These are phyloP conservation scores for Mortierella sp. DNA, from an alignment of 371 early-diverging fungal species.

Conservation along the genomic window DNA sequence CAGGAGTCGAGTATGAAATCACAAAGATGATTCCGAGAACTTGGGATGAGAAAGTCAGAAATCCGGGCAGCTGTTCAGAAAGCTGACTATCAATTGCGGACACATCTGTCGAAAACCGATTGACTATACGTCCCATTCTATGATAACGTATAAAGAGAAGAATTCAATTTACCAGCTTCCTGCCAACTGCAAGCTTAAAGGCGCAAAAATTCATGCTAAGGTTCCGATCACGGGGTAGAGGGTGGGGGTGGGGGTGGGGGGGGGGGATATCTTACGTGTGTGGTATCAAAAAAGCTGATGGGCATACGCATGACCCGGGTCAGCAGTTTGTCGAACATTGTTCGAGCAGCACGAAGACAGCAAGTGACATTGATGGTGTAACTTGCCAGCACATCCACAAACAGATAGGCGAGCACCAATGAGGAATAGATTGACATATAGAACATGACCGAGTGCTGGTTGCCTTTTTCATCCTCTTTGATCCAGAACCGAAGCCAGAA, in stretches of 20 bases:
- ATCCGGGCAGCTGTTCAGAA: constrained; percentile 54
- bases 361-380: too few species aligned
- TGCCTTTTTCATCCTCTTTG: constrained; percentile 38
- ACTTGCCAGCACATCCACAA: too few species aligned
- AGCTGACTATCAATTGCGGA: constrained; percentile 67
- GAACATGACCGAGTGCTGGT: constrained; percentile 60
- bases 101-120: constrained; percentile 78
- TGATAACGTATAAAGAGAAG: constrained; percentile 72
- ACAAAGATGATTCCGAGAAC: constrained; percentile 27
- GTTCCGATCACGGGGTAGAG: too few species aligned
- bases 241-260: too few species aligned
- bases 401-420: constrained; percentile 25
- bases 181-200: too few species aligned
- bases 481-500: constrained; percentile 84
- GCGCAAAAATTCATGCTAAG: too few species aligned
- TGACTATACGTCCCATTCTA: constrained; percentile 79
- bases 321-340: neutral
- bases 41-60: constrained; percentile 55
- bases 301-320: too few species aligned
- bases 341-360: constrained; percentile 56
- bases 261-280: too few species aligned
- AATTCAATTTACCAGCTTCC: constrained; percentile 66
- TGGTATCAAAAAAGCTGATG: too few species aligned
- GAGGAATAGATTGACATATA: constrained; percentile 74
- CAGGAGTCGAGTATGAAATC: constrained; percentile 36